Evolutionary conservation across 345 rosid species (phyloP).

Genomic region (Brassica carinata): DNA sequence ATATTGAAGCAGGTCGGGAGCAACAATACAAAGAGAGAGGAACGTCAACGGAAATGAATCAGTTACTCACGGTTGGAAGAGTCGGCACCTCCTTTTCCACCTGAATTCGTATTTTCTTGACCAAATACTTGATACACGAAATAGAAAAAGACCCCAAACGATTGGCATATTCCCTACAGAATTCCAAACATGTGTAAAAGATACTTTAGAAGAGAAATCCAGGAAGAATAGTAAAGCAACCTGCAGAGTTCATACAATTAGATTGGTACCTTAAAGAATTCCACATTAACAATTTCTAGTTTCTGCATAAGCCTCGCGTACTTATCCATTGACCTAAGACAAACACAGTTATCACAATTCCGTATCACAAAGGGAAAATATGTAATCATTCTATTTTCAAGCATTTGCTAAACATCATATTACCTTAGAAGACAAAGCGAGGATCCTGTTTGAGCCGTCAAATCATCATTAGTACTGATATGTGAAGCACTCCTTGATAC

Average conservation of each 20-base stretch:
- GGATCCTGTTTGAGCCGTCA: constrained; percentile 86
- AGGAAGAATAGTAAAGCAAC: constrained; percentile 32
- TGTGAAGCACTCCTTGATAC: constrained; percentile 46
- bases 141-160: constrained; percentile 82
- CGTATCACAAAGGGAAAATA: constrained; percentile 10
- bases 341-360: constrained; percentile 33
- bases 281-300: constrained; percentile 88
- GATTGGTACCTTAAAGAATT: constrained; percentile 78
- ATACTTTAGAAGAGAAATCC: constrained; percentile 41
- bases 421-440: constrained; percentile 96
- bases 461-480: constrained; percentile 71
- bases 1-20: not conserved
- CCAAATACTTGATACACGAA: constrained; percentile 77
- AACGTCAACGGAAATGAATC: constrained; percentile 20
- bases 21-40: constrained; percentile 14
- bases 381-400: not conserved
- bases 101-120: constrained; percentile 56
- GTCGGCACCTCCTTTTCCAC: constrained; percentile 59
- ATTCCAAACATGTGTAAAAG: constrained; percentile 62
- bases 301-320: constrained; percentile 98
- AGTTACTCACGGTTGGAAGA: constrained; percentile 70
- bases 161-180: constrained; percentile 96
- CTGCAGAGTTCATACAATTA: constrained; percentile 3
- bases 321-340: constrained; percentile 92
- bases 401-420: constrained; percentile 22